Conservation (phyloP, 2,329 filamentous ascomycete genomes). For the Aspergillus sp. region DNA sequence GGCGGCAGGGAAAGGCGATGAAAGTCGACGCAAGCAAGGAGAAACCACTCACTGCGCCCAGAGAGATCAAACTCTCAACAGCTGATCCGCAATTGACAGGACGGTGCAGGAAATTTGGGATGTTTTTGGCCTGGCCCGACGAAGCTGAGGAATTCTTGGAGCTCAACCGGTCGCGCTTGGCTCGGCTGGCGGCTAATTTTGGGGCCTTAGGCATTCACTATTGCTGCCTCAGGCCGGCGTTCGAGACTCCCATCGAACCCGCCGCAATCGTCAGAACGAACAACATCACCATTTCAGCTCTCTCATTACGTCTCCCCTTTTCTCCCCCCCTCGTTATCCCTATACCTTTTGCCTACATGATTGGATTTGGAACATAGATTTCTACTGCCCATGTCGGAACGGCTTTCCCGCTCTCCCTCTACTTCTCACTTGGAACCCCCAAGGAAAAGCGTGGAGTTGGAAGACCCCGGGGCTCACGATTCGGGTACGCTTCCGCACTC, state of each 20-base stretch:
- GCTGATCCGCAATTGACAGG: slow-evolving; percentile 5
- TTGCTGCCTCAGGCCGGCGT: slow-evolving; percentile 24
- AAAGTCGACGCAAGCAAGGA: background rate
- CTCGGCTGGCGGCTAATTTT: slow-evolving; percentile 14
- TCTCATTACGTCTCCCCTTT: slow-evolving; percentile 11
- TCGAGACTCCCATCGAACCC: slow-evolving; percentile 34
- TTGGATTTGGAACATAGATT: slow-evolving; percentile 10
- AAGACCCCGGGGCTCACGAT: slow-evolving; percentile 58
- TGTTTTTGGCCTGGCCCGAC: background rate
- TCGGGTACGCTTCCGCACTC: slow-evolving; percentile 43
- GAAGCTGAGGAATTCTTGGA: slow-evolving; percentile 5
- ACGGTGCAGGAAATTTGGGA: slow-evolving; percentile 3
- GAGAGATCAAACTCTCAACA: slow-evolving; percentile 3
- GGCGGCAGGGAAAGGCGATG: slow-evolving; percentile 6
- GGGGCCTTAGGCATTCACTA: slow-evolving; percentile 16
- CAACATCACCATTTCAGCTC: slow-evolving; percentile 19
- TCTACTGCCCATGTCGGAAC: slow-evolving; percentile 36
- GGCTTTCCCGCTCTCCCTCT: slow-evolving; percentile 34
- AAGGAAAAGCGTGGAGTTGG: slow-evolving; percentile 53
- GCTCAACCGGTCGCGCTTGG: slow-evolving; percentile 14
- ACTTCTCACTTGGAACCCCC: slow-evolving; percentile 52
- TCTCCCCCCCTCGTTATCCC: slow-evolving; percentile 10
- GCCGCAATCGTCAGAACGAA: slow-evolving; percentile 17
- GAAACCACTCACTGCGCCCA: slow-evolving; percentile 24
- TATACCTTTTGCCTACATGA: slow-evolving; percentile 21